These are phyloP conservation scores for Starmerella sp. DNA, from an alignment of 805 yeast species.

Conservation along the genomic window DNA sequence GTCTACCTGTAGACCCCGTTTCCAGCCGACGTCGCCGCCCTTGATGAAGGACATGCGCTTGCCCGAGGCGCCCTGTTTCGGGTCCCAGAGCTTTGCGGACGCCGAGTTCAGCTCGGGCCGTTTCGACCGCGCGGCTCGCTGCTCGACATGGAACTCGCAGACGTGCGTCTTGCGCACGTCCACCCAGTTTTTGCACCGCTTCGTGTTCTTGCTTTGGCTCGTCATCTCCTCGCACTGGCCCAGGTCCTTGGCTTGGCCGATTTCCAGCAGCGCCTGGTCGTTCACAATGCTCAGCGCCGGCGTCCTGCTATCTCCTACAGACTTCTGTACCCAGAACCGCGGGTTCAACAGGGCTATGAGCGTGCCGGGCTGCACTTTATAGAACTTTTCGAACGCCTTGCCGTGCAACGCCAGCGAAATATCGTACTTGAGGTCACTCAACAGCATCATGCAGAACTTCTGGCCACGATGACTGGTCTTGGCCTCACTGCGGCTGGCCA, in stretches of 20 bases:
- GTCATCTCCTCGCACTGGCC: slow-evolving; percentile 48
- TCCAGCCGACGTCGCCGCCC: slow-evolving; percentile 28
- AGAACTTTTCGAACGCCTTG: slow-evolving; percentile 54
- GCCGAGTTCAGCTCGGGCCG: slow-evolving; percentile 65
- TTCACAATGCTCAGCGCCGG: slow-evolving; percentile 46
- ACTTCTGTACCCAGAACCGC: slow-evolving; percentile 31
- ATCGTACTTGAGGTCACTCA: slow-evolving; percentile 57
- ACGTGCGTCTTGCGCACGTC: slow-evolving; percentile 41
- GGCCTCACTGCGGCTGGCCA: slow-evolving; percentile 47
- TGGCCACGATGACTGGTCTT: slow-evolving; percentile 31
- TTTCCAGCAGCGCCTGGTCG: slow-evolving; percentile 48
- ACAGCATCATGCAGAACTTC: slow-evolving; percentile 48
- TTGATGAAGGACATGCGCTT: slow-evolving; percentile 34
- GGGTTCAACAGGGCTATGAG: slow-evolving; percentile 71
- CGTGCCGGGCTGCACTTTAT: slow-evolving; percentile 67
- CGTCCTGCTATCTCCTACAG: slow-evolving; percentile 15
- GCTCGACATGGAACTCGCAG: slow-evolving; percentile 66
- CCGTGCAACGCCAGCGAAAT: slow-evolving; percentile 56
- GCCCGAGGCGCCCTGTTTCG: slow-evolving; percentile 23
- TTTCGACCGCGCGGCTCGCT: slow-evolving; percentile 39
- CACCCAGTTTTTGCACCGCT: slow-evolving; percentile 48
- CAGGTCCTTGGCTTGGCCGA: slow-evolving; percentile 59
- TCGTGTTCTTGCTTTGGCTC: slow-evolving; percentile 33
- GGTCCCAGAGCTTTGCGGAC: slow-evolving; percentile 49
- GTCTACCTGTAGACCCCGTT: slow-evolving; percentile 25